phyloP scores from a whole-genome alignment of 2,329 filamentous ascomycete genomes.

The Curvularia sp. region DNA sequence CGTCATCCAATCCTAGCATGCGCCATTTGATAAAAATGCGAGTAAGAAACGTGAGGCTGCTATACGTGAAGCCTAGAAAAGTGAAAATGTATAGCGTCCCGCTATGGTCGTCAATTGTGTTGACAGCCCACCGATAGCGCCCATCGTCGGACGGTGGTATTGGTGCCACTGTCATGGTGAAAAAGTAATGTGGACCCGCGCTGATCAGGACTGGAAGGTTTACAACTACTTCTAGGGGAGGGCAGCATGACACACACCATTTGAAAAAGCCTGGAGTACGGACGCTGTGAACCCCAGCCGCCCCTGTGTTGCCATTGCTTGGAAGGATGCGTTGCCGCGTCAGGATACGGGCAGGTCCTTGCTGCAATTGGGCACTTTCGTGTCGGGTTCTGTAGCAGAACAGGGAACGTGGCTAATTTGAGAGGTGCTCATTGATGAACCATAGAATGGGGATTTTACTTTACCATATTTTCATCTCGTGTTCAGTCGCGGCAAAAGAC shows the following conservation, averaged over 20 bases:
- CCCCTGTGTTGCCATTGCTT: background rate
- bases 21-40: constrained; percentile 38
- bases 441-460: background rate
- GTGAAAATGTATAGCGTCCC: constrained; percentile 37
- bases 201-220: background rate
- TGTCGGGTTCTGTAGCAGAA: background rate
- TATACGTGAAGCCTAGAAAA: constrained; percentile 37
- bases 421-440: background rate
- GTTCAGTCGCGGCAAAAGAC: background rate
- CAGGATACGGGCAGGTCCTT: background rate
- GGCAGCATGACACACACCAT: background rate
- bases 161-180: constrained; percentile 2
- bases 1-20: constrained; percentile 38
- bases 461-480: background rate
- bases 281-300: background rate
- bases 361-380: background rate
- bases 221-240: background rate
- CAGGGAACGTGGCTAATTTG: background rate
- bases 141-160: background rate
- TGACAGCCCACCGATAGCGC: constrained; percentile 29
- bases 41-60: constrained; percentile 32
- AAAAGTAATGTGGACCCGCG: background rate
- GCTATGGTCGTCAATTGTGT: constrained; percentile 36
- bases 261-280: background rate
- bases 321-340: background rate